phyloP scores from a whole-genome alignment of 495 filamentous ascomycete genomes.

The Aspergillus kassunensis region DNA sequence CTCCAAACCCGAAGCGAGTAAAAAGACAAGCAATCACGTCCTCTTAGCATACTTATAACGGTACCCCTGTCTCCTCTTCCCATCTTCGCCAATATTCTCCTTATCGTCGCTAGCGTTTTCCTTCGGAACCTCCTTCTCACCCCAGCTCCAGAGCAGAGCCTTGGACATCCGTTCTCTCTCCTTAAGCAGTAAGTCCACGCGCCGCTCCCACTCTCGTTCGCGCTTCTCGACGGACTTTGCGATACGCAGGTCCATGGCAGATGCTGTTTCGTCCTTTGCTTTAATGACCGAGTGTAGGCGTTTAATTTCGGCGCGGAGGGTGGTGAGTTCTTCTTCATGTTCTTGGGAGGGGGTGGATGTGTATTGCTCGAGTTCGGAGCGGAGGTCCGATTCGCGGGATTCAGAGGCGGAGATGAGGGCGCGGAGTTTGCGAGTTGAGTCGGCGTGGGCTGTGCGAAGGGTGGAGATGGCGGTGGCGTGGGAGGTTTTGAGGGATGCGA shows the following conservation, averaged over 20 bases:
- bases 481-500: slow-evolving; percentile 35
- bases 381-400: slow-evolving; percentile 41
- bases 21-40: slow-evolving; percentile 3
- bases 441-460: slow-evolving; percentile 40
- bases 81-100: slow-evolving; percentile 23
- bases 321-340: slow-evolving; percentile 15
- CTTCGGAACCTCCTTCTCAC: slow-evolving; percentile 39
- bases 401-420: slow-evolving; percentile 37
- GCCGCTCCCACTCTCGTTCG: slow-evolving; percentile 49
- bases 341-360: slow-evolving; percentile 13
- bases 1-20: too few relatives aligned
- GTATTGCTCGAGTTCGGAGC: slow-evolving; percentile 34
- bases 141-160: slow-evolving; percentile 47
- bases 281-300: slow-evolving; percentile 34
- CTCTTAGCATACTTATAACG: slow-evolving; percentile 40
- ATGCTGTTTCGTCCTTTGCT: slow-evolving; percentile 40
- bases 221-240: slow-evolving; percentile 43
- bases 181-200: slow-evolving; percentile 50
- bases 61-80: slow-evolving; percentile 40
- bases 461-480: slow-evolving; percentile 37
- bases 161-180: slow-evolving; percentile 54
- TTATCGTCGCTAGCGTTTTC: slow-evolving; percentile 24
- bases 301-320: slow-evolving; percentile 32
- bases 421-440: slow-evolving; percentile 40
- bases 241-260: slow-evolving; percentile 39